Conservation (phyloP, 164 flowering plant species). For the Paratinospora sagittata region DNA sequence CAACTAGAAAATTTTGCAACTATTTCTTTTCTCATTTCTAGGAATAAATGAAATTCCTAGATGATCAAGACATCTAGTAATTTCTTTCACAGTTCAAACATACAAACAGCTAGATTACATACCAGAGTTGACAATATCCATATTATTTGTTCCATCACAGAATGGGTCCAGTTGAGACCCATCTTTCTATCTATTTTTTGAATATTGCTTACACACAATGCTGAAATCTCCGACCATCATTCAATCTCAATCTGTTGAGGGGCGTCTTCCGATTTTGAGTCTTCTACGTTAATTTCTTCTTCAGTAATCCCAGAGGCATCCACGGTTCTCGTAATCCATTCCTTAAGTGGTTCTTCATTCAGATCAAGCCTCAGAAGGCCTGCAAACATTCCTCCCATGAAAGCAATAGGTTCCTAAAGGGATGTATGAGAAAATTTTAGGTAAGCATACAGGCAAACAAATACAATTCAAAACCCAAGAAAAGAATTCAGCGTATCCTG, state of each 20-base stretch:
- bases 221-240: slow-evolving; percentile 24
- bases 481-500: neutral
- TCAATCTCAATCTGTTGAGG: slow-evolving; percentile 74
- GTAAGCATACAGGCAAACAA: neutral
- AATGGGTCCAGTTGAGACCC: neutral
- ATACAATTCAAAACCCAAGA: neutral
- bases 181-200: neutral
- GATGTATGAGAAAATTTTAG: neutral
- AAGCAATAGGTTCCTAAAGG: slow-evolving; percentile 81
- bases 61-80: too few relatives aligned
- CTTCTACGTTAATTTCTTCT: slow-evolving; percentile 39
- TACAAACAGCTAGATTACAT: neutral
- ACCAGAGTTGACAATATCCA: neutral
- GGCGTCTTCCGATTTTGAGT: slow-evolving; percentile 31
- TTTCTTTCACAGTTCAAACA: neutral
- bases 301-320: slow-evolving; percentile 65
- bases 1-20: too few relatives aligned
- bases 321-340: slow-evolving; percentile 71
- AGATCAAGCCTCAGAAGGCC: slow-evolving; percentile 76
- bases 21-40: too few relatives aligned
- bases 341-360: slow-evolving; percentile 82
- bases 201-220: neutral
- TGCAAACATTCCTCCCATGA: slow-evolving; percentile 81
- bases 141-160: neutral
- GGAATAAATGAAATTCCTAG: too few relatives aligned